Evolutionary conservation across 2,329 filamentous ascomycete species (phyloP).

Genomic region (Didymella pomorum): DNA sequence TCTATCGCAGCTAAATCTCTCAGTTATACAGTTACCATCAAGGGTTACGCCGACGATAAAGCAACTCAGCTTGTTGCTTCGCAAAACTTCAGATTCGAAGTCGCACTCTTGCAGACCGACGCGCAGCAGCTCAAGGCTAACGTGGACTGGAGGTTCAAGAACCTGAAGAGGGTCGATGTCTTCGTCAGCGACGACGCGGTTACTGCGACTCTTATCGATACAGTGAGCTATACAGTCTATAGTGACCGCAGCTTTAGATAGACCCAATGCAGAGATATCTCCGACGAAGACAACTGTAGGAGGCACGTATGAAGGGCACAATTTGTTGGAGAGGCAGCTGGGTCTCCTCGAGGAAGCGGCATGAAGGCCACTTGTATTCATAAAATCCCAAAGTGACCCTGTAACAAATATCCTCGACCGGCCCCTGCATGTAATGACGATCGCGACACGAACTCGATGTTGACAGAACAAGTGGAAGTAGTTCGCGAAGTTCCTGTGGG

Average conservation of each 20-base stretch:
- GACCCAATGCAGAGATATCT: neutral
- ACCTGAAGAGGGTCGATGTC: neutral
- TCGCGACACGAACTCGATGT: no score
- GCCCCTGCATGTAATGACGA: no score
- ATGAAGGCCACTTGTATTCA: no score
- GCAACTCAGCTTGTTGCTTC: neutral
- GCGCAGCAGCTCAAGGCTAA: neutral
- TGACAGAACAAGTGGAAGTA: neutral
- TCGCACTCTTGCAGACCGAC: neutral
- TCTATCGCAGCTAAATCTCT: neutral
- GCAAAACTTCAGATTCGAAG: neutral
- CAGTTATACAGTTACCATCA: neutral
- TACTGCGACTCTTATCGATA: neutral
- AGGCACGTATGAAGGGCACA: neutral
- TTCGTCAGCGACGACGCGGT: neutral
- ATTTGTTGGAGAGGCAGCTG: neutral
- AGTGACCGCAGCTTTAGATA: neutral
- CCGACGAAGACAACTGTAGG: neutral
- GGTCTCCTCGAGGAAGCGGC: neutral
- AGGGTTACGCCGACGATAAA: neutral
- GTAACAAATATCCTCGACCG: no score
- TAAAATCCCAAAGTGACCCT: no score
- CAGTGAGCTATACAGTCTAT: neutral
- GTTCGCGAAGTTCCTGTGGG: neutral
- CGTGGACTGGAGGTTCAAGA: neutral